Evolutionary conservation across 2,329 filamentous ascomycete genomes (phyloP).

Genomic region (Achaetomium macrosporum): DNA sequence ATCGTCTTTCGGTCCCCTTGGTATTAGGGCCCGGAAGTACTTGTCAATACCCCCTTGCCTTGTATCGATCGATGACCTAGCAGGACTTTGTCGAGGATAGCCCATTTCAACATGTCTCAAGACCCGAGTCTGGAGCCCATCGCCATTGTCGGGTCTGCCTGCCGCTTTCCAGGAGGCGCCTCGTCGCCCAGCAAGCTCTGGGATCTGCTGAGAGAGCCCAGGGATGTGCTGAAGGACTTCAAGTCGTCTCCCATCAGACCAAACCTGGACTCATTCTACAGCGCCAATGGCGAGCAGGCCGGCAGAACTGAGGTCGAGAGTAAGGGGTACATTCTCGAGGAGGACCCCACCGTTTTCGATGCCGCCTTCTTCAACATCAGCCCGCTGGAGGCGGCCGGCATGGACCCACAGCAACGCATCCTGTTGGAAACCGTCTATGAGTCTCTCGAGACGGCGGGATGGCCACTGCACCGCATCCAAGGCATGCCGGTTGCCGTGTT

Average conservation of each 20-base stretch:
- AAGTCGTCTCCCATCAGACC: conserved; percentile 1
- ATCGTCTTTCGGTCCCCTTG: too few species aligned
- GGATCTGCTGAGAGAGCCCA: conserved; percentile 21
- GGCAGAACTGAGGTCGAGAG: background rate
- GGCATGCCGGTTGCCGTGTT: conserved; percentile 28
- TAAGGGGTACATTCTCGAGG: conserved; percentile 23
- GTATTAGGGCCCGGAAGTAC: too few species aligned
- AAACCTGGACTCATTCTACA: conserved; percentile 2
- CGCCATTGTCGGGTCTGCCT: conserved; percentile 19
- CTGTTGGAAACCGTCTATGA: conserved; percentile 34
- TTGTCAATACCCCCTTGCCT: too few species aligned
- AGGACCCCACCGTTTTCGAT: conserved; percentile 30
- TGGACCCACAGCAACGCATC: conserved; percentile 31
- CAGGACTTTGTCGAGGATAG: too few species aligned
- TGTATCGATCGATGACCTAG: too few species aligned
- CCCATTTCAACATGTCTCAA: too few species aligned
- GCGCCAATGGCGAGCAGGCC: background rate
- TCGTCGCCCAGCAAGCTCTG: conserved; percentile 27
- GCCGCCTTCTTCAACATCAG: conserved; percentile 32
- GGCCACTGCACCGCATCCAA: conserved; percentile 21
- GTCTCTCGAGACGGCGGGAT: conserved; percentile 30
- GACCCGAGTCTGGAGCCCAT: background rate
- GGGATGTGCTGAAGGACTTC: too few species aligned
- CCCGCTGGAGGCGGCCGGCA: conserved; percentile 28
- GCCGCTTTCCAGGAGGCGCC: conserved; percentile 26